phyloP scores from a whole-genome alignment of 2,329 filamentous ascomycete species.

The Colletotrichum nymphaeae region DNA sequence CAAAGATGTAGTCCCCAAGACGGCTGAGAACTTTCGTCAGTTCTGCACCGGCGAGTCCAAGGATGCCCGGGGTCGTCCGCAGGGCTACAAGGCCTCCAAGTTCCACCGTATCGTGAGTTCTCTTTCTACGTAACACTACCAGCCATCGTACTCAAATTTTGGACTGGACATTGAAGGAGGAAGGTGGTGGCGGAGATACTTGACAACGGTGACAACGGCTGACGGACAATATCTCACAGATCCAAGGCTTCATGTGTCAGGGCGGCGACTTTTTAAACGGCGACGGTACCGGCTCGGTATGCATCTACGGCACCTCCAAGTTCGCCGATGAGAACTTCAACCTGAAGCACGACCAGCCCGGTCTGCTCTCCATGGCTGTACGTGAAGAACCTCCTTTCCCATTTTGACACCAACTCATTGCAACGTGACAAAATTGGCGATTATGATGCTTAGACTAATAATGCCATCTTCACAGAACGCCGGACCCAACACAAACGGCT shows the following conservation, averaged over 20 bases:
- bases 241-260: constrained; percentile 97
- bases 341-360: constrained; percentile 81
- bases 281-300: constrained; percentile 88
- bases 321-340: constrained; percentile 94
- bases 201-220: neutral
- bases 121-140: neutral
- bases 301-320: constrained; percentile 85
- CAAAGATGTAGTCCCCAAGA: constrained; percentile 84
- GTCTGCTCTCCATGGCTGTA: constrained; percentile 93
- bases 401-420: neutral
- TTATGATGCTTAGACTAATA: neutral
- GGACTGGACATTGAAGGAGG: neutral
- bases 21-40: constrained; percentile 96
- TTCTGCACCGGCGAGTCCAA: constrained; percentile 96
- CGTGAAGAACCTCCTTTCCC: constrained; percentile 46
- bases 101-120: constrained; percentile 89
- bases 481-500: constrained; percentile 92
- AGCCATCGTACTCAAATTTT: neutral
- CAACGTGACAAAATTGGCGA: neutral
- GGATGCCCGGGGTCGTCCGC: constrained; percentile 78
- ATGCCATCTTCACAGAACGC: constrained; percentile 71
- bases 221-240: constrained; percentile 60
- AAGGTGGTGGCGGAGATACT: neutral
- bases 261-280: constrained; percentile 96
- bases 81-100: constrained; percentile 94